Conservation (phyloP, 2,329 filamentous ascomycete genomes). For the Celoporthe dispersa region DNA sequence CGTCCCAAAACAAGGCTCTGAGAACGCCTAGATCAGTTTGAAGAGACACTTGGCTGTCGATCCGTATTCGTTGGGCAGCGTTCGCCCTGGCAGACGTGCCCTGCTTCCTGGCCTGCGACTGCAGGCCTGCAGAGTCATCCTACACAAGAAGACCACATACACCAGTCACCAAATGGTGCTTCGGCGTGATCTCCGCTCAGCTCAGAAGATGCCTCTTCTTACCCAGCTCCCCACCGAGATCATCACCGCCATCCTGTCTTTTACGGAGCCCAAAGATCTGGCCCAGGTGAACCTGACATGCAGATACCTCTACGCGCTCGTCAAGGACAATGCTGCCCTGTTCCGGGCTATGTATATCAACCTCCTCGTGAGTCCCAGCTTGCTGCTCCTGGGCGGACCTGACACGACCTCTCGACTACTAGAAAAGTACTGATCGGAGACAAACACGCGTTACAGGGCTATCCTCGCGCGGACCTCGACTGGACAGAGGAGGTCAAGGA, state of each 20-base stretch:
- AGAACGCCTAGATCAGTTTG: not conserved
- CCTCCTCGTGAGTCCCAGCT: slow-evolving; percentile 50
- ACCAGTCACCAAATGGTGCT: no score
- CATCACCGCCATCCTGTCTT: slow-evolving; percentile 62
- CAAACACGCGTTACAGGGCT: slow-evolving; percentile 15
- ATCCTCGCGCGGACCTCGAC: slow-evolving; percentile 16
- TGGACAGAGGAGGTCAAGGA: slow-evolving; percentile 46
- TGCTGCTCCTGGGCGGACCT: not conserved
- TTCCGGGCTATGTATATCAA: slow-evolving; percentile 66
- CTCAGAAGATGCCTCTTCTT: slow-evolving; percentile 39
- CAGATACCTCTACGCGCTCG: slow-evolving; percentile 55
- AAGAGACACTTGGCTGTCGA: not conserved
- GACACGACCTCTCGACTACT: not conserved
- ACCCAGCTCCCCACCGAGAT: slow-evolving; percentile 64
- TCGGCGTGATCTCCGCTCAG: no score
- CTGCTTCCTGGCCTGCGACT: not conserved
- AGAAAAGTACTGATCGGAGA: not conserved
- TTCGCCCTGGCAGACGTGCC: not conserved
- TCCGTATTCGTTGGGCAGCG: not conserved
- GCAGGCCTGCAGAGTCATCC: not conserved
- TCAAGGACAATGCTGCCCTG: slow-evolving; percentile 62
- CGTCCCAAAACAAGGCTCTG: not conserved
- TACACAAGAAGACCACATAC: no score
- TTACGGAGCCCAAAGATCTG: slow-evolving; percentile 62
- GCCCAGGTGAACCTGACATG: slow-evolving; percentile 56